Conservation (phyloP, 495 filamentous ascomycete species). For the Neurospora sp. region DNA sequence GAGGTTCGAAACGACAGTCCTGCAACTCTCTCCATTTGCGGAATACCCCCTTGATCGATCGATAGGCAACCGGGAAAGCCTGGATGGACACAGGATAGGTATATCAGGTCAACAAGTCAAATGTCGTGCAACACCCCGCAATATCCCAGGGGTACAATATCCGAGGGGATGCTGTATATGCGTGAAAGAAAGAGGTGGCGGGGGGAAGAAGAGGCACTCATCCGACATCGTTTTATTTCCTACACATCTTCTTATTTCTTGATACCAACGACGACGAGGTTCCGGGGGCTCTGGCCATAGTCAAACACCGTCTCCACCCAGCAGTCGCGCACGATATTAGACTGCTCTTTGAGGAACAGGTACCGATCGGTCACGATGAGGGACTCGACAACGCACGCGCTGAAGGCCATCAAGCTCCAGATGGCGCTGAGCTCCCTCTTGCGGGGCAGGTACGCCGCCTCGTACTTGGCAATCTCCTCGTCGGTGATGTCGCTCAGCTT, state of each 20-base stretch:
- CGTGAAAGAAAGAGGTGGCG: neutral
- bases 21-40: neutral
- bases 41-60: neutral
- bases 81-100: neutral
- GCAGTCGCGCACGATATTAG: conserved; percentile 51
- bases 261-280: conserved; percentile 80
- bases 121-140: neutral
- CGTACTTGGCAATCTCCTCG: conserved; percentile 63
- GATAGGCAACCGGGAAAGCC: neutral
- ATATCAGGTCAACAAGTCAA: neutral
- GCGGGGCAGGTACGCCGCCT: conserved; percentile 46
- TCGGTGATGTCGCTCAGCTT: conserved; percentile 57
- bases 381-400: conserved; percentile 76
- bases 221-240: neutral
- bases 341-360: conserved; percentile 76
- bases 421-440: conserved; percentile 76
- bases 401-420: conserved; percentile 95
- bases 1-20: neutral
- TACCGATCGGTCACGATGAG: conserved; percentile 87
- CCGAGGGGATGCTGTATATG: neutral
- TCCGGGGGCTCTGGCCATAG: conserved; percentile 77
- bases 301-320: conserved; percentile 96
- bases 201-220: neutral
- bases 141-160: neutral
- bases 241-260: conserved; percentile 44